These are phyloP conservation scores for Tolypocladium ophioglossoides DNA, from an alignment of 2,329 filamentous ascomycete genomes.

Conservation along the genomic window DNA sequence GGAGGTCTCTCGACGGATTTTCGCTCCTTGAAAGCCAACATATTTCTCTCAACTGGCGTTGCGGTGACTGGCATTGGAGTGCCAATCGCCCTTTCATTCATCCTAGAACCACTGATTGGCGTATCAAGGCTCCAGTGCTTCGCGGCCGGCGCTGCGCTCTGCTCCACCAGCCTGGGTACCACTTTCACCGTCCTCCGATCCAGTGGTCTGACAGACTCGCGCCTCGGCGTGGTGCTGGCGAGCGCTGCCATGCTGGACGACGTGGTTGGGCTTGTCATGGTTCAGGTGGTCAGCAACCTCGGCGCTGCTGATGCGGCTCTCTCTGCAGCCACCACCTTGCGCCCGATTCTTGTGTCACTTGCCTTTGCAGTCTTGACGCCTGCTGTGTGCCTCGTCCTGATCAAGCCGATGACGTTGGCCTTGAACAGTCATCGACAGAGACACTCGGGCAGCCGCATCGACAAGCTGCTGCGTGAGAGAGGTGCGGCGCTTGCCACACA, in stretches of 20 bases:
- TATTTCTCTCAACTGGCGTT: slow-evolving; percentile 48
- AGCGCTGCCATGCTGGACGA: slow-evolving; percentile 77
- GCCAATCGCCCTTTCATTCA: slow-evolving; percentile 57
- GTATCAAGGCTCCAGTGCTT: slow-evolving; percentile 54
- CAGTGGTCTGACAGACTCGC: slow-evolving; percentile 30
- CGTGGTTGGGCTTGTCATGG: slow-evolving; percentile 66
- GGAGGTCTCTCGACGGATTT: slow-evolving; percentile 39
- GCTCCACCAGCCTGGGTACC: slow-evolving; percentile 65
- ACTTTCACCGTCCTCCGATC: slow-evolving; percentile 44
- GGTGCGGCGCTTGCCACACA: slow-evolving; percentile 27
- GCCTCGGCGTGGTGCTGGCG: slow-evolving; percentile 49
- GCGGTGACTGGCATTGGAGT: slow-evolving; percentile 54
- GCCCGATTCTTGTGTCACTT: slow-evolving; percentile 35
- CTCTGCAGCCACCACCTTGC: slow-evolving; percentile 26
- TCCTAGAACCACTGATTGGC: slow-evolving; percentile 36
- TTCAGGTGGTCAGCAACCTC: slow-evolving; percentile 62
- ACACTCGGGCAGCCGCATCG: slow-evolving; percentile 9
- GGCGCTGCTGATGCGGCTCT: slow-evolving; percentile 19
- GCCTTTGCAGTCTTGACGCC: slow-evolving; percentile 39
- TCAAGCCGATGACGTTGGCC: slow-evolving; percentile 27
- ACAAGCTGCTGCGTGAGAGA: slow-evolving; percentile 13
- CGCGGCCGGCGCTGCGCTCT: slow-evolving; percentile 58
- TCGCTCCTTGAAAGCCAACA: slow-evolving; percentile 41
- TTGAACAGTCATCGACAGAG: slow-evolving; percentile 21
- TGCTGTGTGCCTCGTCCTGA: slow-evolving; percentile 32